These are phyloP conservation scores for Smallanthus sonchifolius DNA, from an alignment of 129 eudicot species.

Conservation along the genomic window DNA sequence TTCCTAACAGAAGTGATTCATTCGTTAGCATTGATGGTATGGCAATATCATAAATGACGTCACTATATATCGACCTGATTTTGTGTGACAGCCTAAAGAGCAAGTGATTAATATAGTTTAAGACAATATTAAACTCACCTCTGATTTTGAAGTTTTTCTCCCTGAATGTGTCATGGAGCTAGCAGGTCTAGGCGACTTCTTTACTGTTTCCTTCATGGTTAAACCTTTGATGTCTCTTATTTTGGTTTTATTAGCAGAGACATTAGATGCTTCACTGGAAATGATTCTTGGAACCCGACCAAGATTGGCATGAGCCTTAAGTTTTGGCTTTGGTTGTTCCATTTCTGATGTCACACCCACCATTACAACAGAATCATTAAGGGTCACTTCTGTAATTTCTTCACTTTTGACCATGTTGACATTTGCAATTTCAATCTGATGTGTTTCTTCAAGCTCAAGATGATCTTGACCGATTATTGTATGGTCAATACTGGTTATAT, in stretches of 20 bases:
- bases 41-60: background rate
- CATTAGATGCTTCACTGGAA: conserved; percentile 32
- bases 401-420: conserved; percentile 13
- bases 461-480: conserved; percentile 16
- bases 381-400: conserved; percentile 16
- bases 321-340: conserved; percentile 23
- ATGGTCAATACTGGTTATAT: conserved; percentile 12
- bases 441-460: conserved; percentile 27
- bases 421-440: conserved; percentile 13
- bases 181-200: conserved; percentile 32
- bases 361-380: conserved; percentile 16
- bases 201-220: conserved; percentile 27
- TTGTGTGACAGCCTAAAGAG: background rate
- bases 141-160: conserved; percentile 33
- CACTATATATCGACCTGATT: background rate
- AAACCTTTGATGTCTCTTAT: conserved; percentile 25
- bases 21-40: background rate
- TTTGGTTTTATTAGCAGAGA: conserved; percentile 31
- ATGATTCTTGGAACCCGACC: conserved; percentile 25
- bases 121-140: conserved; percentile 28
- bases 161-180: conserved; percentile 19
- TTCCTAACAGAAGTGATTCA: conserved; percentile 11
- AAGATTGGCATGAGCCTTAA: conserved; percentile 28
- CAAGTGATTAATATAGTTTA: background rate
- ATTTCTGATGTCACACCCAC: conserved; percentile 19